Percentiles rank a stretch among this genome's conserved stretches.
phyloP scores from a whole-genome alignment of 306 rosid species.

The Ochetophila trinervis region DNA sequence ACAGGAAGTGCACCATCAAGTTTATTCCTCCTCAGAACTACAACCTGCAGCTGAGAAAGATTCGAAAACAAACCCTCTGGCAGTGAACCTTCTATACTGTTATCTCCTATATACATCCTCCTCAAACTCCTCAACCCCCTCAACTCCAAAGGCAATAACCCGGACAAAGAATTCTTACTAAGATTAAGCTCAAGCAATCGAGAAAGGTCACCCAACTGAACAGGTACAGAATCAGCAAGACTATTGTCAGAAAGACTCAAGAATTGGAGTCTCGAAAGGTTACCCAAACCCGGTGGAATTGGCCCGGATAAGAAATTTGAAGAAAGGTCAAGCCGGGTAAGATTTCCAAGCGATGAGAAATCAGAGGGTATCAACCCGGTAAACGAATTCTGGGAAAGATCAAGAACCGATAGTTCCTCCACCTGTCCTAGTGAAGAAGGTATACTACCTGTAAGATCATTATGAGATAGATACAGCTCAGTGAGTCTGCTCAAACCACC shows the following conservation, averaged over 20 bases:
- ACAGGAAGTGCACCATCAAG: conserved; percentile 51
- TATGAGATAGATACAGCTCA: conserved; percentile 50
- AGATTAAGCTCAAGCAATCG: conserved; percentile 56
- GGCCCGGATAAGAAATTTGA: conserved; percentile 65
- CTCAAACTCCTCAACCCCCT: conserved; percentile 32
- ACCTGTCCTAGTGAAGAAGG: conserved; percentile 56
- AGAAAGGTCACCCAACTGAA: conserved; percentile 52
- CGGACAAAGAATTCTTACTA: conserved; percentile 62
- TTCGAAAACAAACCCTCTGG: conserved; percentile 39
- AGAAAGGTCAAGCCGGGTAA: conserved; percentile 60
- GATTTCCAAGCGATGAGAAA: conserved; percentile 52
- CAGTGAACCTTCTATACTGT: conserved; percentile 41
- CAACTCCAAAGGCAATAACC: conserved; percentile 42
- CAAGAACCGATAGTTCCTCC: conserved; percentile 43
- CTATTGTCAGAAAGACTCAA: conserved; percentile 62
- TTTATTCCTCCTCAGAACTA: conserved; percentile 46
- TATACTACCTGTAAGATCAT: conserved; percentile 58
- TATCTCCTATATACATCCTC: conserved; percentile 32
- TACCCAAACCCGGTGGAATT: conserved; percentile 51
- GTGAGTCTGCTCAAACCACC: conserved; percentile 48
- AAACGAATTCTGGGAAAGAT: conserved; percentile 66
- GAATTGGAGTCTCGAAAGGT: conserved; percentile 36
- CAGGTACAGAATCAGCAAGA: conserved; percentile 46
- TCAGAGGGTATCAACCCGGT: conserved; percentile 55
- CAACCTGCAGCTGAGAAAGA: conserved; percentile 33